These are phyloP conservation scores for Ophiostoma himal-ulmi DNA, from an alignment of 2,329 filamentous ascomycete species.

Conservation along the genomic window DNA sequence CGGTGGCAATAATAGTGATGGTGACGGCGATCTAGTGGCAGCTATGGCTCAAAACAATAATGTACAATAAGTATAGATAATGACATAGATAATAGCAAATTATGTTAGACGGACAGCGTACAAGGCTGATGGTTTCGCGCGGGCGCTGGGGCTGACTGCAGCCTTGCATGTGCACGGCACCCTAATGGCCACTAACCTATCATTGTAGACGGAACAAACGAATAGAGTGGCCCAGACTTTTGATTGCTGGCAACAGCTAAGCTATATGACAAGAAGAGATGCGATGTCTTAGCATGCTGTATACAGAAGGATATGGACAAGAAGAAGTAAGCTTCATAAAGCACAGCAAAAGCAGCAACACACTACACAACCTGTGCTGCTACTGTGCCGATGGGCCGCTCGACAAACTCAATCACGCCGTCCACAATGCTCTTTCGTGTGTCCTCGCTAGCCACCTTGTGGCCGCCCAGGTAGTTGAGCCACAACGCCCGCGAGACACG, in stretches of 20 bases:
- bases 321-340: not conserved
- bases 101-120: not conserved
- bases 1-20: not conserved
- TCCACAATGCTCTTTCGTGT: conserved; percentile 78
- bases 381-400: conserved; percentile 80
- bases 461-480: conserved; percentile 84
- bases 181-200: not conserved
- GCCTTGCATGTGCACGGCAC: not conserved
- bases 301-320: not conserved
- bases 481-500: conserved; percentile 75
- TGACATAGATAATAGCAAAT: not conserved
- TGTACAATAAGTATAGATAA: not conserved
- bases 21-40: not conserved
- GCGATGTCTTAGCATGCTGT: not conserved
- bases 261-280: conserved; percentile 4
- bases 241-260: not conserved
- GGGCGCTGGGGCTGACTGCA: not conserved
- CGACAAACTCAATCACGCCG: conserved; percentile 81
- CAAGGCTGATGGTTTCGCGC: not conserved
- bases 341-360: not conserved
- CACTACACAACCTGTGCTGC: conserved; percentile 62
- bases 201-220: not conserved
- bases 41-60: not conserved
- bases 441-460: conserved; percentile 76
- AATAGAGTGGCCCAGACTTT: not conserved